Percentiles rank a stretch among this genome's conserved stretches.
Conservation (phyloP, 257 asterid genomes). For the Marsdenia floribunda region DNA sequence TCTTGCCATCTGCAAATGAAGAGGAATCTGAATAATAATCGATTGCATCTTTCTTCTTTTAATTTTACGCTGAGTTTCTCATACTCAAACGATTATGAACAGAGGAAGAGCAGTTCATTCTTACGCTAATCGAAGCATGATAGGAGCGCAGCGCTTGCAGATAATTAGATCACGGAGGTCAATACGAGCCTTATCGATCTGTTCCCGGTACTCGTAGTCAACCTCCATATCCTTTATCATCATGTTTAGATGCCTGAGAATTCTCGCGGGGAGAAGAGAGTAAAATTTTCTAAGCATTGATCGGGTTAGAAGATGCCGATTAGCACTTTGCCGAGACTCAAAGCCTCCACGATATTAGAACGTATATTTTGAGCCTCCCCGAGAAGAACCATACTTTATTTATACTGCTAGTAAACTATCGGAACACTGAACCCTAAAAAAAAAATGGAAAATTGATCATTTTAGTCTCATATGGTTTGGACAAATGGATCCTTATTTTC, state of each 20-base stretch:
- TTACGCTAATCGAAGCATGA: conserved; percentile 98
- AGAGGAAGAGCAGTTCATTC: not conserved
- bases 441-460: no score
- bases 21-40: not conserved
- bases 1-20: conserved; percentile 77
- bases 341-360: not conserved
- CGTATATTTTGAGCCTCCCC: no score
- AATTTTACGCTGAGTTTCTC: not conserved
- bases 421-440: no score
- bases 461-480: no score
- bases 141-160: conserved; percentile 83
- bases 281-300: not conserved
- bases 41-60: no score
- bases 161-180: conserved; percentile 90
- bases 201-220: conserved; percentile 74
- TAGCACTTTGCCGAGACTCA: conserved; percentile 4
- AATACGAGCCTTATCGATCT: conserved; percentile 81
- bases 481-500: no score
- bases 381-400: no score
- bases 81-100: not conserved
- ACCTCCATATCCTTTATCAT: conserved; percentile 70
- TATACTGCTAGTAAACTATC: no score
- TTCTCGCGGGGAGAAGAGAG: not conserved
- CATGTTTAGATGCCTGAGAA: not conserved
- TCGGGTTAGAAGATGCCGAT: conserved; percentile 4